These are phyloP conservation scores for Uronychia setigera DNA, from an alignment of 73 alveolate species.

Conservation along the genomic window DNA sequence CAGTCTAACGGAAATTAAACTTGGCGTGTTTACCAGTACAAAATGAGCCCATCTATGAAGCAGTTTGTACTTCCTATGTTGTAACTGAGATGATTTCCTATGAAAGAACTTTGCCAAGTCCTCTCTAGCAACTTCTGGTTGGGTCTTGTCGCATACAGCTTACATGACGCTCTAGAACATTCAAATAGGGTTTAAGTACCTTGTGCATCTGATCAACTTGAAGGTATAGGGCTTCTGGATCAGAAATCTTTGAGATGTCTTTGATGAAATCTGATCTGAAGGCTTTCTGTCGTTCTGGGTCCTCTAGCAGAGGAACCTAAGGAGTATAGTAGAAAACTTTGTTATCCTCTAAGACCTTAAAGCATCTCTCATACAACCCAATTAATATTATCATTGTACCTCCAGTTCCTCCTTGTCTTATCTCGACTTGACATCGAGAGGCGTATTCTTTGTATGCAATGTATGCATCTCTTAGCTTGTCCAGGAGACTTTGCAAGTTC, in stretches of 20 bases:
- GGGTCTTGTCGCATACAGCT: constrained; percentile 33
- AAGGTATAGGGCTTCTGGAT: constrained; percentile 38
- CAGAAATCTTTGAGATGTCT: constrained; percentile 21
- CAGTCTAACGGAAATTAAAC: constrained; percentile 10
- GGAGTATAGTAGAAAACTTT: constrained; percentile 51
- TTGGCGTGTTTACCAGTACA: constrained; percentile 4
- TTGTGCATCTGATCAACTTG: constrained; percentile 28
- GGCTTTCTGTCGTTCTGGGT: constrained; percentile 36
- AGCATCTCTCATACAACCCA: no score
- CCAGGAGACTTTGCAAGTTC: constrained; percentile 22
- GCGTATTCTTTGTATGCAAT: constrained; percentile 38
- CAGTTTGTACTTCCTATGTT: constrained; percentile 49
- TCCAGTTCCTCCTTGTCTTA: no score
- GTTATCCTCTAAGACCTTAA: constrained; percentile 26
- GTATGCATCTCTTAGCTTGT: constrained; percentile 43
- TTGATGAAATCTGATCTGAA: constrained; percentile 20
- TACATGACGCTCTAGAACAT: neutral
- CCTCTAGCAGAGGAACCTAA: constrained; percentile 30
- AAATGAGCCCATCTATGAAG: constrained; percentile 63
- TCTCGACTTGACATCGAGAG: constrained; percentile 39
- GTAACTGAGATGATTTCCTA: constrained; percentile 31
- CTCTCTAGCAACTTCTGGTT: constrained; percentile 37
- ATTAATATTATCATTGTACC: no score
- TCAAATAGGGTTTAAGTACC: neutral
- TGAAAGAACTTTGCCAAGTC: constrained; percentile 34